A percentile compares a stretch with the other conserved stretches of the same genome.
Conservation (phyloP, 164 flowering plant species). For the Sedum album region DNA sequence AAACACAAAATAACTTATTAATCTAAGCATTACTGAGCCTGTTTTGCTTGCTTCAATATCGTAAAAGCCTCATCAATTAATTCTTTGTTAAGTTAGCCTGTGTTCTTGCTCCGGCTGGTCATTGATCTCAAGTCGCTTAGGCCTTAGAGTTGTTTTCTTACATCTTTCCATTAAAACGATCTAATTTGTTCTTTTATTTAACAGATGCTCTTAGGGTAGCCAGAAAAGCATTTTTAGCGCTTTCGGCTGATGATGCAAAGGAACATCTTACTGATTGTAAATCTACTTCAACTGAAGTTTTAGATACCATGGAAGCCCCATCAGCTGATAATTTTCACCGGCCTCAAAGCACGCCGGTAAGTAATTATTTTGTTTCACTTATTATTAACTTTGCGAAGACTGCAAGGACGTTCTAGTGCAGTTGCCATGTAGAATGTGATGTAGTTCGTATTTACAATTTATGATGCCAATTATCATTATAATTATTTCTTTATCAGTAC, state of each 20-base stretch:
- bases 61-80: too few species aligned
- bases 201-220: constrained; percentile 84
- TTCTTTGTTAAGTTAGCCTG: too few species aligned
- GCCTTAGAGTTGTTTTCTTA: neutral
- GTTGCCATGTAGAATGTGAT: neutral
- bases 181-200: neutral
- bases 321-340: constrained; percentile 22
- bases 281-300: constrained; percentile 24
- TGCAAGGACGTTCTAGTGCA: neutral
- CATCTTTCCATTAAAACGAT: neutral
- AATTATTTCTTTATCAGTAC: neutral
- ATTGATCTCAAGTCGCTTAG: too few species aligned
- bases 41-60: too few species aligned
- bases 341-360: constrained; percentile 58
- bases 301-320: constrained; percentile 19
- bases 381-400: too few species aligned
- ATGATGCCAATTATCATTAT: neutral
- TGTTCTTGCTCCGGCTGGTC: neutral
- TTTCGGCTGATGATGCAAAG: constrained; percentile 45
- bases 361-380: constrained; percentile 15
- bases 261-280: constrained; percentile 24
- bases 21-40: neutral
- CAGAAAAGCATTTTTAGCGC: constrained; percentile 83
- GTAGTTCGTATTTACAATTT: too few species aligned
- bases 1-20: neutral